A percentile compares a stretch with the other conserved stretches of the same genome.
Conservation (phyloP, 352 stramenopile genomes). For the Phytophthora rubi region DNA sequence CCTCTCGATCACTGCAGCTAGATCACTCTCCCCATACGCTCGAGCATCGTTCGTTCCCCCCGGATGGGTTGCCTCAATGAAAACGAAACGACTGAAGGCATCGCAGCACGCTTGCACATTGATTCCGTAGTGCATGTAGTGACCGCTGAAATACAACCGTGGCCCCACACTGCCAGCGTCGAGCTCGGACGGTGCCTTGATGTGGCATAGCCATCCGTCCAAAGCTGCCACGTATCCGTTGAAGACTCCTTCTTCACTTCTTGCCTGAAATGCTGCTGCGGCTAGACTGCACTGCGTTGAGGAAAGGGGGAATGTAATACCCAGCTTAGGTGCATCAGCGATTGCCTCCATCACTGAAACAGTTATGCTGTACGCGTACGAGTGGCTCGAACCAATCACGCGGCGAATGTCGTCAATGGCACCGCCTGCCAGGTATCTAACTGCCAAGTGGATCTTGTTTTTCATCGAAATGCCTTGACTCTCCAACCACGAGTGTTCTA, state of each 20-base stretch:
- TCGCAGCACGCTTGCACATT: conserved; percentile 7
- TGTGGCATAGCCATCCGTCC: conserved; percentile 1
- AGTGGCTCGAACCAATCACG: neutral
- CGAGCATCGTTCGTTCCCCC: neutral
- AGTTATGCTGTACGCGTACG: neutral
- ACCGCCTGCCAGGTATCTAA: neutral
- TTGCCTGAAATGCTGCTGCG: neutral
- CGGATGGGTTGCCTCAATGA: conserved; percentile 3
- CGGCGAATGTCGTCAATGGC: neutral
- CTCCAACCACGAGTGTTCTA: neutral
- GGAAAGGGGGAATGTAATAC: neutral
- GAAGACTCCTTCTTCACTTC: neutral
- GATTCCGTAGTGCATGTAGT: neutral
- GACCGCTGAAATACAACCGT: conserved; percentile 8
- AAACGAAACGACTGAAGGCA: conserved; percentile 7
- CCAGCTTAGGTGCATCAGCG: neutral
- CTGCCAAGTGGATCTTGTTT: neutral
- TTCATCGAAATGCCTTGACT: neutral
- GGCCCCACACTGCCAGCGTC: neutral
- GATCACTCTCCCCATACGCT: neutral
- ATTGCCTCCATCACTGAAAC: neutral
- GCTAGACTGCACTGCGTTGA: neutral
- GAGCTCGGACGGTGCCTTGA: neutral
- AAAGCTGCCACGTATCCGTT: neutral
- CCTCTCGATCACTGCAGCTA: neutral